Conservation (phyloP, 371 early-diverging fungal genomes). For the Entomophthora muscae region DNA sequence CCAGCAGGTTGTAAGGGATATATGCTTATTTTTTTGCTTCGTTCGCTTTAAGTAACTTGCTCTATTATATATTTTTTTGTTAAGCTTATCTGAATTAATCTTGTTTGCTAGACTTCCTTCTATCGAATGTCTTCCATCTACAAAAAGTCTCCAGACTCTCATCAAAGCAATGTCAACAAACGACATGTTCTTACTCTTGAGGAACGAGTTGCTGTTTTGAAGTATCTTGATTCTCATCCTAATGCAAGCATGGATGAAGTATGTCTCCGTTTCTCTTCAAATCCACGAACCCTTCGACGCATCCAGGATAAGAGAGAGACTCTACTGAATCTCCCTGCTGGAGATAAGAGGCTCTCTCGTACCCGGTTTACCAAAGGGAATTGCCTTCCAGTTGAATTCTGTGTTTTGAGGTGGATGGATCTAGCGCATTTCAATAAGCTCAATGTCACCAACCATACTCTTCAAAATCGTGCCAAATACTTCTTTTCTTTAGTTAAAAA, state of each 20-base stretch:
- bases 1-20: too few relatives aligned
- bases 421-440: not conserved
- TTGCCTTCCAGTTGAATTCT: conserved; percentile 3
- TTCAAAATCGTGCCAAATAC: conserved; percentile 2
- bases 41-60: too few relatives aligned
- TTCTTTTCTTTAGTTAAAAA: conserved; percentile 2
- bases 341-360: not conserved
- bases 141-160: too few relatives aligned
- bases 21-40: too few relatives aligned
- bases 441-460: not conserved
- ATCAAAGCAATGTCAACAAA: too few relatives aligned
- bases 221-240: too few relatives aligned
- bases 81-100: too few relatives aligned
- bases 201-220: too few relatives aligned
- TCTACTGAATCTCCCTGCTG: not conserved
- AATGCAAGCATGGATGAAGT: not conserved
- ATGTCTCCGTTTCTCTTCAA: not conserved
- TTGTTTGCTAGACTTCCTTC: too few relatives aligned
- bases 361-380: not conserved
- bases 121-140: too few relatives aligned
- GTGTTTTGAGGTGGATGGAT: conserved; percentile 2
- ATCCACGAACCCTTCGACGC: not conserved
- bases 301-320: not conserved
- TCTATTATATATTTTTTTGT: too few relatives aligned
- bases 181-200: not conserved